Base-by-base conservation (phyloP, 805 yeast species). In the Isabelozyma gotoi region DNA sequence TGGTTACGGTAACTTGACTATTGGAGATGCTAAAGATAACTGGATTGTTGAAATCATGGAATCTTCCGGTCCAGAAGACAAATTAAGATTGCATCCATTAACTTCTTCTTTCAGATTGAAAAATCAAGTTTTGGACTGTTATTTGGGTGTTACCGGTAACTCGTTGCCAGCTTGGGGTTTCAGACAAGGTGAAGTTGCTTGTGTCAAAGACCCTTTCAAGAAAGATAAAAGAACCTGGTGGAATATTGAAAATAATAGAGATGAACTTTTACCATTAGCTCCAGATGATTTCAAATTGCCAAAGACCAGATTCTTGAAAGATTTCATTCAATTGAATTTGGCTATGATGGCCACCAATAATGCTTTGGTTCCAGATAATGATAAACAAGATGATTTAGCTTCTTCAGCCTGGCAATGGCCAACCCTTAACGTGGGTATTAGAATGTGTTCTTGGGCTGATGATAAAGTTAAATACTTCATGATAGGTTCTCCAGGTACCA, bases 111-210 rank as follows among this genome's bases (percentile, higher is more conserved):
- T 94, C 68, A 79, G 97, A 65, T 71, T 94, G 52, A 80, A 74
- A 56, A 84, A 84, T 63, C 74, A 73, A 50, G 79, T 63, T 7
- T 63, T 89, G 56, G 85, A 86, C 34, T 95, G 97, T 63, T 91
- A 90, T 63, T 71, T 94, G 59, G 87, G 91, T 51, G 87, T 92
- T 11, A 77, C 94, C 8, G 97, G 97, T 36, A 68, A 73, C 51
- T 62, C 80, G 18, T 82, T 91, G 59, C 99, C 99, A 15, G 82
- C 81, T 14, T 94, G 99, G 99, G 99, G 99, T 16, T 94, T 92
- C 78, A 81, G 89, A 62, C 99, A 94, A 73, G 96, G 96, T 49
- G 99, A 94, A 71, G 92, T 94, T 50, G 84, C 83, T 1, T 94
- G 99, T 69, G 65, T 73, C 62, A 80, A 77, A 52, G 65, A 73